These are phyloP conservation scores for Mucor saturninus DNA, from an alignment of 371 early-diverging fungal genomes.

Conservation along the genomic window DNA sequence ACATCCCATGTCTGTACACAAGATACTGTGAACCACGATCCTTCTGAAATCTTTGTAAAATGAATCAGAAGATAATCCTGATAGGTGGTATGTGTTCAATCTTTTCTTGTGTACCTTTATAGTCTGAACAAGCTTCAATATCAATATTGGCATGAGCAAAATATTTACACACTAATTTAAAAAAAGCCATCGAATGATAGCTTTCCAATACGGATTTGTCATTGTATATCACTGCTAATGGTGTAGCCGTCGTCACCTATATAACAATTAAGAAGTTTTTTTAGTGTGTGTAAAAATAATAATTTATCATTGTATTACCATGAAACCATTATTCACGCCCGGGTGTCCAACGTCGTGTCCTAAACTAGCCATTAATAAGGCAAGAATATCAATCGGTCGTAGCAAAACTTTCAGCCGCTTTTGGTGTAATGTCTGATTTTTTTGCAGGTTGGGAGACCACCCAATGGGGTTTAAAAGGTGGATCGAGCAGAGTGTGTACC, in stretches of 20 bases:
- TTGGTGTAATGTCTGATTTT: neutral
- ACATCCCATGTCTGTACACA: conserved; percentile 83
- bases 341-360: conserved; percentile 89
- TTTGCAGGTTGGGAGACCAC: neutral
- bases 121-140: conserved; percentile 25
- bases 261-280: too few relatives aligned
- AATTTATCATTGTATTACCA: conserved; percentile 48
- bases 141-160: conserved; percentile 46
- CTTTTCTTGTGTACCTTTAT: conserved; percentile 33
- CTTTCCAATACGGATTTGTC: conserved; percentile 92
- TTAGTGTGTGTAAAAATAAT: neutral
- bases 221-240: conserved; percentile 88
- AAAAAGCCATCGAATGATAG: conserved; percentile 87
- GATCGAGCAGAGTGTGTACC: conserved; percentile 71
- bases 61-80: neutral
- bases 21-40: conserved; percentile 66
- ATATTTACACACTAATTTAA: conserved; percentile 74
- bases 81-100: too few relatives aligned
- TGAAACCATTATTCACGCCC: conserved; percentile 81
- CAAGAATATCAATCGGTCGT: conserved; percentile 70
- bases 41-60: conserved; percentile 63
- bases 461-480: conserved; percentile 37
- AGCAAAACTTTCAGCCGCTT: conserved; percentile 46
- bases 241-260: conserved; percentile 74
- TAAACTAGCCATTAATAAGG: conserved; percentile 75